These are phyloP conservation scores for Biancaea sappan DNA, from an alignment of 306 rosid species.

Conservation along the genomic window DNA sequence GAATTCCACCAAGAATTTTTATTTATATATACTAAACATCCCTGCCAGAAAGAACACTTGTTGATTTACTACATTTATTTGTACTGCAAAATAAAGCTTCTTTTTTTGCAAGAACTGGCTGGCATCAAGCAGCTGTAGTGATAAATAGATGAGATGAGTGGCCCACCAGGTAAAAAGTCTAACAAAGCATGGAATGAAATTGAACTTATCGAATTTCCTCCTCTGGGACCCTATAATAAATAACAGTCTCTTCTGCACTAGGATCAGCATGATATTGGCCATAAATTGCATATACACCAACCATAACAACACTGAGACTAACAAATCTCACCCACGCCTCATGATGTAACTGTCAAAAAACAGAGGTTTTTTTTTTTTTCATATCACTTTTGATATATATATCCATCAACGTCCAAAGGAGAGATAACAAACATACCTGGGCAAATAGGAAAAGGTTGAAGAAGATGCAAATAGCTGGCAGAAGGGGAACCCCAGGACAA, in stretches of 20 bases:
- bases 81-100: background rate
- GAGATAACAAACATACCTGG: constrained; percentile 57
- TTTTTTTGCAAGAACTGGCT: background rate
- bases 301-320: constrained; percentile 52
- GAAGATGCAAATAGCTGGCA: constrained; percentile 82
- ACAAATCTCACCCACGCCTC: constrained; percentile 97
- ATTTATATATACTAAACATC: background rate
- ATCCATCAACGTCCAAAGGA: constrained; percentile 6
- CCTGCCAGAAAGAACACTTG: constrained; percentile 8
- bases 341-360: constrained; percentile 66
- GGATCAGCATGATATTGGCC: constrained; percentile 94
- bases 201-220: constrained; percentile 45
- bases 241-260: constrained; percentile 48
- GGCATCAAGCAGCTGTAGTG: background rate
- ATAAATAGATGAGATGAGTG: constrained; percentile 23
- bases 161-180: background rate
- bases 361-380: too few relatives aligned
- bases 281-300: constrained; percentile 81
- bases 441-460: constrained; percentile 91
- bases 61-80: constrained; percentile 23
- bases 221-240: constrained; percentile 52
- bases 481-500: constrained; percentile 86
- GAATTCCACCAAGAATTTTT: background rate
- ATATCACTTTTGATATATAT: constrained; percentile 23
- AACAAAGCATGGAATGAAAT: background rate